A percentile compares a stretch with the other conserved stretches of the same genome.
These are phyloP conservation scores for Suillus subaureus DNA, from an alignment of 768 basidiomycete genomes.

Conservation along the genomic window DNA sequence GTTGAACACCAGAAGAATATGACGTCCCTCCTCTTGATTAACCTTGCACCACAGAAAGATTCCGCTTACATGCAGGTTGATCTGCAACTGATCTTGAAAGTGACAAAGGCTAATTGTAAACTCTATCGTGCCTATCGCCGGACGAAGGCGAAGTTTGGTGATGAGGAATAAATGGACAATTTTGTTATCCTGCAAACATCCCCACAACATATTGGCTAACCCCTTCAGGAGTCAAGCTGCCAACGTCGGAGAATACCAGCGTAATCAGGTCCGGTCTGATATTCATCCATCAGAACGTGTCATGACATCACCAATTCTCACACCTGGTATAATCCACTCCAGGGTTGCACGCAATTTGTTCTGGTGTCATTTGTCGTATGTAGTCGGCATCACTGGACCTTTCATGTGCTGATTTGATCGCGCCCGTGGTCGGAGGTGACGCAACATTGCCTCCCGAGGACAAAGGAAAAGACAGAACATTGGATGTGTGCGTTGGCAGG, in stretches of 20 bases:
- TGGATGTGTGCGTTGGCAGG: constrained; percentile 78
- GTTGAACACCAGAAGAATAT: constrained; percentile 13
- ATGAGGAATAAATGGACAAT: constrained; percentile 15
- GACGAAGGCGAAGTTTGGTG: constrained; percentile 3
- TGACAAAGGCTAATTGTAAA: constrained; percentile 40
- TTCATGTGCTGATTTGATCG: constrained; percentile 10
- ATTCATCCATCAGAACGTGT: constrained; percentile 25
- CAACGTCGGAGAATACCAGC: constrained; percentile 92
- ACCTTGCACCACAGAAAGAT: constrained; percentile 16
- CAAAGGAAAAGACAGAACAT: constrained; percentile 70
- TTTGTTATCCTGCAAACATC: constrained; percentile 77
- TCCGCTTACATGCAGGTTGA: constrained; percentile 20
- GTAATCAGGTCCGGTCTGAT: constrained; percentile 88
- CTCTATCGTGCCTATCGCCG: constrained; percentile 27
- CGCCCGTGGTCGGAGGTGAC: constrained; percentile 9
- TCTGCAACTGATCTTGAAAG: constrained; percentile 23
- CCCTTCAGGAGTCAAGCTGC: constrained; percentile 88
- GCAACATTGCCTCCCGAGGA: constrained; percentile 21
- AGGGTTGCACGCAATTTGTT: constrained; percentile 82
- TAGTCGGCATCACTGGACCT: constrained; percentile 9
- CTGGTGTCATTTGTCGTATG: constrained; percentile 62
- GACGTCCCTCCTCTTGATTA: constrained; percentile 14
- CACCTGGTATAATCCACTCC: constrained; percentile 94
- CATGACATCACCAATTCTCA: constrained; percentile 15
- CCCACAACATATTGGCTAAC: constrained; percentile 95